A percentile compares a stretch with the other conserved stretches of the same genome.
Evolutionary conservation across 306 rosid species (phyloP).

Genomic region (Vigna reflexopilosa): DNA sequence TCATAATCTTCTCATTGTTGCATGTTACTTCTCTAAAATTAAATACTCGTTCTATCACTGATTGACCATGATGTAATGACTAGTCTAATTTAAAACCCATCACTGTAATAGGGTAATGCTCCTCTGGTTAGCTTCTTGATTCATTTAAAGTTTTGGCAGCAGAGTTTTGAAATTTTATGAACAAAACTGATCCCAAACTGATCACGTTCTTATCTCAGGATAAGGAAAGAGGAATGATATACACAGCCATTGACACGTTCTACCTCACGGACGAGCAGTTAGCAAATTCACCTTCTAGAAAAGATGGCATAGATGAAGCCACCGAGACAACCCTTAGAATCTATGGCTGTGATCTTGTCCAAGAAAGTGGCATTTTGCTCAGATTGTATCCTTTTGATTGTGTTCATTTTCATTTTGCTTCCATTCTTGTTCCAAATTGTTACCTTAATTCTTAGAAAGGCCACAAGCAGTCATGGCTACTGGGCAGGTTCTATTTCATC

Average conservation of each 20-base stretch:
- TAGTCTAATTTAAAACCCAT: neutral
- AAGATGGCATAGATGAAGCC: conserved; percentile 81
- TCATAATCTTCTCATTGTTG: neutral
- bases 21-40: neutral
- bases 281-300: conserved; percentile 74
- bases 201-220: conserved; percentile 15
- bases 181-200: neutral
- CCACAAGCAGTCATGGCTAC: conserved; percentile 99
- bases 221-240: conserved; percentile 61
- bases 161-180: neutral
- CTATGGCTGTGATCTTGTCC: conserved; percentile 95
- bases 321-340: conserved; percentile 83
- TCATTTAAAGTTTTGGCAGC: neutral
- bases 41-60: neutral
- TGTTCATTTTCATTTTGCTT: neutral
- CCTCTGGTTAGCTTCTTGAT: neutral
- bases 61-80: neutral
- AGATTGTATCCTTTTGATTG: conserved; percentile 62
- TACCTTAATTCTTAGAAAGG: conserved; percentile 56
- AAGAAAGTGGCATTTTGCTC: conserved; percentile 96
- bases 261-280: conserved; percentile 79
- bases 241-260: conserved; percentile 89
- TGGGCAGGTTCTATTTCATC: conserved; percentile 94
- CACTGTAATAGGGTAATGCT: neutral
- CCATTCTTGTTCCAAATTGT: conserved; percentile 32